Conservation (phyloP, 208 protist genomes). For the Crithidia thermophila region DNA sequence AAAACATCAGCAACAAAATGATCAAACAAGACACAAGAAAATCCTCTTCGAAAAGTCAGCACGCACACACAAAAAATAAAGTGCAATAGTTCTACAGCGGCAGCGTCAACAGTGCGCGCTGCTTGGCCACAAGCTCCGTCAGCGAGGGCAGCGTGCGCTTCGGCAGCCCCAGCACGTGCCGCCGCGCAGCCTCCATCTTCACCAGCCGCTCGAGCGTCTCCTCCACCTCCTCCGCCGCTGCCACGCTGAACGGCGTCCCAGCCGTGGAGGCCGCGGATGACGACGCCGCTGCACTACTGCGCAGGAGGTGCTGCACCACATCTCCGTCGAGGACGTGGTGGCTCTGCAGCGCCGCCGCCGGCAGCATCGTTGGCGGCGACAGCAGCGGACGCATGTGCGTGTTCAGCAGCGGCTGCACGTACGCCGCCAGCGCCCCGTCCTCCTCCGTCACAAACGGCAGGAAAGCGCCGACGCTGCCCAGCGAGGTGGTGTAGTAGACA, state of each 20-base stretch:
- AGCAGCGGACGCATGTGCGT: constrained; percentile 45
- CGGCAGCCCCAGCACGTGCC: constrained; percentile 61
- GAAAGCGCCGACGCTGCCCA: constrained; percentile 73
- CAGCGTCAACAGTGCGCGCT: constrained; percentile 67
- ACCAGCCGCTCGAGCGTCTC: constrained; percentile 43
- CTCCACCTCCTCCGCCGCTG: constrained; percentile 48
- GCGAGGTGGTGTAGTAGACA: constrained; percentile 73
- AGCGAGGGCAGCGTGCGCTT: constrained; percentile 57
- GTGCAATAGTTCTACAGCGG: constrained; percentile 65
- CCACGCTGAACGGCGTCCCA: constrained; percentile 46
- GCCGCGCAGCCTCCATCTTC: constrained; percentile 57
- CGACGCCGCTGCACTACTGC: too few species aligned
- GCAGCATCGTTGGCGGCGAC: constrained; percentile 19
- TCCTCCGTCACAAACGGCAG: constrained; percentile 71
- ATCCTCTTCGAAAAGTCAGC: too few species aligned
- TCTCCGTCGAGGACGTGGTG: constrained; percentile 79
- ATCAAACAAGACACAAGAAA: constrained; percentile 4
- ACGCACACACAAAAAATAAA: too few species aligned
- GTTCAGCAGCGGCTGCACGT: constrained; percentile 62
- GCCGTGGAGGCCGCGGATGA: too few species aligned
- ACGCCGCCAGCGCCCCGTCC: constrained; percentile 71
- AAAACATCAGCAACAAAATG: background rate
- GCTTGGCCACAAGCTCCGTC: constrained; percentile 66
- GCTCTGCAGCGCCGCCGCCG: constrained; percentile 7
- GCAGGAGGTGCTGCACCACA: constrained; percentile 45